phyloP scores from a whole-genome alignment of 495 filamentous ascomycete genomes.

The Penicillium cataractarum region DNA sequence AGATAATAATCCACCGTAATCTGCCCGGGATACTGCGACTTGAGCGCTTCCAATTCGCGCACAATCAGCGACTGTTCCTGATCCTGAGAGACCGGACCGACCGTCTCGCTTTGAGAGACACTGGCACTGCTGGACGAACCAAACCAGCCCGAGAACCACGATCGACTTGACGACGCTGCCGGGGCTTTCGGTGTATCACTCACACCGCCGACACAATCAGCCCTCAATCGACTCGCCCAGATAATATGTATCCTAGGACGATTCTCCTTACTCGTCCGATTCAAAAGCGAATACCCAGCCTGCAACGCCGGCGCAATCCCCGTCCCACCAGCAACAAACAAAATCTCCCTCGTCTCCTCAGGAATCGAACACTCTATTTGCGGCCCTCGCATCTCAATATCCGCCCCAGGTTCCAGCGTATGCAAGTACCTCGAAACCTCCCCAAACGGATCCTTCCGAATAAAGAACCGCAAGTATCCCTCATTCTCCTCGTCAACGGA shows the following conservation, averaged over 20 bases:
- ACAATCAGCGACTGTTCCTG: slow-evolving; percentile 51
- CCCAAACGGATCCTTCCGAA: slow-evolving; percentile 57
- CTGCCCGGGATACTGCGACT: slow-evolving; percentile 54
- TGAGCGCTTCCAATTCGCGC: slow-evolving; percentile 61
- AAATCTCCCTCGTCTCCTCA: slow-evolving; percentile 54
- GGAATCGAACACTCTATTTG: slow-evolving; percentile 69
- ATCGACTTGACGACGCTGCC: slow-evolving; percentile 12
- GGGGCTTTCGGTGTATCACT: slow-evolving; percentile 33
- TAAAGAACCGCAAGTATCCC: slow-evolving; percentile 55
- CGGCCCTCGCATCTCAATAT: slow-evolving; percentile 78
- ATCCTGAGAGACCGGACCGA: not conserved
- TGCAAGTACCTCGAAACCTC: slow-evolving; percentile 74
- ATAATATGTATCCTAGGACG: slow-evolving; percentile 60
- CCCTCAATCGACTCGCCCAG: slow-evolving; percentile 65
- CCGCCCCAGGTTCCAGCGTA: slow-evolving; percentile 58
- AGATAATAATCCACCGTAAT: slow-evolving; percentile 73
- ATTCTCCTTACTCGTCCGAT: slow-evolving; percentile 27
- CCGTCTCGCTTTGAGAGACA: not conserved
- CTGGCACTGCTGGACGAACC: slow-evolving; percentile 14
- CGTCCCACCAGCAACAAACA: slow-evolving; percentile 92
- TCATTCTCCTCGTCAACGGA: slow-evolving; percentile 40
- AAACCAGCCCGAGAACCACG: slow-evolving; percentile 42
- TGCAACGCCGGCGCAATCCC: slow-evolving; percentile 92
- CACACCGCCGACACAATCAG: slow-evolving; percentile 59
- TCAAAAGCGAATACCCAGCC: slow-evolving; percentile 62